Evolutionary conservation across 2,329 filamentous ascomycete genomes (phyloP).

Genomic region (Nothopassalora personata): DNA sequence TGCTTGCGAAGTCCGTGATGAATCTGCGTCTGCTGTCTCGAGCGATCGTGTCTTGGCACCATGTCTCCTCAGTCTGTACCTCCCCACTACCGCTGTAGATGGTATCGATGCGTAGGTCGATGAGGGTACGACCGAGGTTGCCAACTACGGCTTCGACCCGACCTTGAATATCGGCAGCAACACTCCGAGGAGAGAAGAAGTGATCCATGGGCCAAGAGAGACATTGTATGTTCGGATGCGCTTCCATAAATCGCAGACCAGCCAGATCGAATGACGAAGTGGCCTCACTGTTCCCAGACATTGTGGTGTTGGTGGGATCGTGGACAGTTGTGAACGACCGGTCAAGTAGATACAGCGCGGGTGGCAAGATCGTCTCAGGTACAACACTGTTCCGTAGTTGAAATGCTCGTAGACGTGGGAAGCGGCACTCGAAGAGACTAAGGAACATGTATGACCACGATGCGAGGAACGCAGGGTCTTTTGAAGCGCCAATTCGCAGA

Average conservation of each 20-base stretch:
- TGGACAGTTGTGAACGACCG: not conserved
- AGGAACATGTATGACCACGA: conserved; percentile 25
- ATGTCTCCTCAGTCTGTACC: conserved; percentile 18
- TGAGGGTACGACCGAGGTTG: conserved; percentile 36
- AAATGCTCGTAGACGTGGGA: conserved; percentile 42
- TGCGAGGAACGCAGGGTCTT: not conserved
- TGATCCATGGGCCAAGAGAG: conserved; percentile 44
- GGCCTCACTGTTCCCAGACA: not conserved
- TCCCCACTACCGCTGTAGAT: conserved; percentile 24
- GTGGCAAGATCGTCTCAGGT: conserved; percentile 33
- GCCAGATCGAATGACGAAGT: conserved; percentile 8
- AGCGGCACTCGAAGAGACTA: conserved; percentile 34
- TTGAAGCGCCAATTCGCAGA: not conserved
- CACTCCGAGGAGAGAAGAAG: conserved; percentile 36
- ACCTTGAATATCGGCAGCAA: conserved; percentile 23
- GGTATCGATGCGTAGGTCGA: conserved; percentile 41
- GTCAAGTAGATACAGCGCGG: conserved; percentile 34
- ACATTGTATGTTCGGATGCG: conserved; percentile 40
- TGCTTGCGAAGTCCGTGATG: conserved; percentile 40
- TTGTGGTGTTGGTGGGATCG: not conserved
- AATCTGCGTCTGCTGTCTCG: conserved; percentile 29
- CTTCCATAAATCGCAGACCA: conserved; percentile 39
- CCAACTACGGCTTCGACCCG: conserved; percentile 32
- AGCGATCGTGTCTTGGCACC: not conserved
- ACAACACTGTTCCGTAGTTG: conserved; percentile 43